Evolutionary conservation across 1,284 basidiomycete genomes (phyloP), one percentile per base, ranked within the genome.

Genomic region (Tylopilus orsonianus): DNA sequence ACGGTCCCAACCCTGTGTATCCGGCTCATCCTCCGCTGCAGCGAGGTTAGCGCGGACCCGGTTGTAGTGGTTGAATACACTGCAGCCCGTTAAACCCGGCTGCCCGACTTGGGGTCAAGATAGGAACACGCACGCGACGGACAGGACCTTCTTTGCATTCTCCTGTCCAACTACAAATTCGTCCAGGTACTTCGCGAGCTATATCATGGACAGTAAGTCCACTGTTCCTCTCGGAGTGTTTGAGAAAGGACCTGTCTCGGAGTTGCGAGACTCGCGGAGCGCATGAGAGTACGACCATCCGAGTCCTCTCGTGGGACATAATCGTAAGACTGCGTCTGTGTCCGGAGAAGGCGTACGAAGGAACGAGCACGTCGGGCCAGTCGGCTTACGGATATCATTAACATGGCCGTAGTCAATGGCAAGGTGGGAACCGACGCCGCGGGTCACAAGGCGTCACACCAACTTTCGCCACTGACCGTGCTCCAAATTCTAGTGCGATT

Each of bases 111-210:
- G n/a, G n/a, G n/a, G n/a, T n/a, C 13, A 27, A 40, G 64, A n/a
- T 51, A 3, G 62, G 56, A 40, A 45, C 44, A 76, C 87, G 61
- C 65, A 91, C 89, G 90, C 90, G 35, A 94, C 95, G 26, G 92
- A 91, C 16, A 97, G 78, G 9, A 92, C 87, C 65, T 93, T 93
- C 78, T 97, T 97, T 3, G 95, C 94, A 53, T 78, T 79, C 54
- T 91, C 88, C 66, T 97, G 95, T 2, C 95, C 94, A 12, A 97
- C 80, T n/a, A 97, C 85, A 63, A 88, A 96, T 60, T 90, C 82
- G 57, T 93, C 87, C 24, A 97, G 78, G 67, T 93, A 93, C 61
- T 86, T 79, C n/a, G 86, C 86, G 32, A 97, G 80, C 86, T 94
- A 49, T 41, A 27, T 34, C 46, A 35, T 18, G 26, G 44, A 38